phyloP scores from a whole-genome alignment of 2,329 filamentous ascomycete species.

The Pseudogymnoascus sp. region DNA sequence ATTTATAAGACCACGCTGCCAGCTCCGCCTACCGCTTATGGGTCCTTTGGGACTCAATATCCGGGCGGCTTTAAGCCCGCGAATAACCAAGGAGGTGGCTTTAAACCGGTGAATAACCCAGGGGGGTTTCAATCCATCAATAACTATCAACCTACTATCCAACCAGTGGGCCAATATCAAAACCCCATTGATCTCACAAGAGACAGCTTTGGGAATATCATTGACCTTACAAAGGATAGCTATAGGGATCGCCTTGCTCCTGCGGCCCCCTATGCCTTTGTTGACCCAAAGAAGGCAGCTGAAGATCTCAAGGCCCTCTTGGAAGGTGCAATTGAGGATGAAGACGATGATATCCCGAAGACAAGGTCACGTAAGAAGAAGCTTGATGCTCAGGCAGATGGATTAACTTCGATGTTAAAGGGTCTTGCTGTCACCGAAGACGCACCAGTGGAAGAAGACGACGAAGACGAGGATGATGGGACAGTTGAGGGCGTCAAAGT shows the following conservation, averaged over 20 bases:
- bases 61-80: slow-evolving; percentile 22
- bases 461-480: slow-evolving; percentile 51
- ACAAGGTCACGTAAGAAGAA: slow-evolving; percentile 34
- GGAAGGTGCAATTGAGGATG: slow-evolving; percentile 72
- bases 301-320: slow-evolving; percentile 76
- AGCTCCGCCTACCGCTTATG: slow-evolving; percentile 21
- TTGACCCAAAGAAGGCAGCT: slow-evolving; percentile 61
- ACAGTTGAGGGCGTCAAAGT: slow-evolving; percentile 76
- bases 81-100: slow-evolving; percentile 14
- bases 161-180: slow-evolving; percentile 11
- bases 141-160: slow-evolving; percentile 7
- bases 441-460: slow-evolving; percentile 35
- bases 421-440: slow-evolving; percentile 41
- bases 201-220: slow-evolving; percentile 11
- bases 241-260: slow-evolving; percentile 18
- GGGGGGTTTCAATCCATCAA: slow-evolving; percentile 25
- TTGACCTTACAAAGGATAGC: slow-evolving; percentile 24
- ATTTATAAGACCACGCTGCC: slow-evolving; percentile 26
- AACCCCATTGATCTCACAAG: slow-evolving; percentile 28
- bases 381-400: slow-evolving; percentile 26
- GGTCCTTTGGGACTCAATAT: slow-evolving; percentile 25
- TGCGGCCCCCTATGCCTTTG: slow-evolving; percentile 26
- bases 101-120: background rate
- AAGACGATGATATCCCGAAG: slow-evolving; percentile 36
- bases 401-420: slow-evolving; percentile 29